Base-by-base conservation (phyloP, 2,329 filamentous ascomycete genomes). In the Ceratocystis ficicola region DNA sequence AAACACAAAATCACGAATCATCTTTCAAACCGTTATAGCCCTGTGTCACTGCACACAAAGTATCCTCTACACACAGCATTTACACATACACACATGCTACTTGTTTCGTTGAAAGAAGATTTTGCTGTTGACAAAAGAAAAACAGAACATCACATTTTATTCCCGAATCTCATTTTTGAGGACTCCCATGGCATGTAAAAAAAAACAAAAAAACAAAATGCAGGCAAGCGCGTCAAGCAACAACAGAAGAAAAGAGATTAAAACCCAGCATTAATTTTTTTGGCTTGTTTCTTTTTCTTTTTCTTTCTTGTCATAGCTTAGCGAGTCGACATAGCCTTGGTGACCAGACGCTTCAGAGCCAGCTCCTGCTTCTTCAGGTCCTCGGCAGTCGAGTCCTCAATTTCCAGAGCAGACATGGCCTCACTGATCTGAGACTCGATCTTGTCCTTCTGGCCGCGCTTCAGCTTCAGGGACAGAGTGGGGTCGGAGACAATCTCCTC, bases 291-390 rank as follows among this genome's bases (percentile, higher is more conserved):
- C 28, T 59, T 66, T 25, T 64, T 30, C 32, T 60, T 36, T 60
- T 64, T 55, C 25, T 66, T 65, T 57, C 22, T 64, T 62, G 22
- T 25, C 41, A 36, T 59, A 22, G 59, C 75, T 86, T 92, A 95
- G 79, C 90, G 87, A 75, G 90, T 92, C 70, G 90, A 86, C 90
- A 95, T 95, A 73, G 89, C 92, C 88, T 97, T 99, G 80, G 94
- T 99, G 73, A 99, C 92, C 72, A 95, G 85, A 75, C 94, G 85
- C 90, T 97, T 99, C 70, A 99, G 85, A 69, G 91, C 91, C 71
- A 99, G 83, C 84, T 99, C 94, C 87, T 96, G 95, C 90, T 97
- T 97, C 90, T 95, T 97, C 73, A 99, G 83, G 76, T 99, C 94
- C 73, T 99, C 95, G 69, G 91, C 89, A 69, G 81, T 80, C 67